Evolutionary conservation across 2,329 filamentous ascomycete genomes (phyloP), one percentile per base, ranked within the genome.

Genomic region (Triangularia verruculosa): DNA sequence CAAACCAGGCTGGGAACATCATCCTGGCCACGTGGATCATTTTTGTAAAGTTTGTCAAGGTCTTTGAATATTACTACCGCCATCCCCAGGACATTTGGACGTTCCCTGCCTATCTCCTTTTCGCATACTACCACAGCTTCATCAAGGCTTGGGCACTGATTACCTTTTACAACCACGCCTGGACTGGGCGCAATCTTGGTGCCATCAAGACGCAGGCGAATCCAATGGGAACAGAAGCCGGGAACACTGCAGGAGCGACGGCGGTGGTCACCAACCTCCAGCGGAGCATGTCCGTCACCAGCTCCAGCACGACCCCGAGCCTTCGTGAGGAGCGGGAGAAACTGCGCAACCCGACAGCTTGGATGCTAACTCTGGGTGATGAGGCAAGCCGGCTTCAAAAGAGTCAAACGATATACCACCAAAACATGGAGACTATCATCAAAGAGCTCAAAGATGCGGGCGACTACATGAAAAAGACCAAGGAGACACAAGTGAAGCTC

Each of bases 101-200:
- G 62, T 74, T 88, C 1, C 79, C 82, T 0, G 74, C 71, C 0
- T 81, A 83, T 53, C 69, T 88, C 13, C 9, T 77, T 0, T 89
- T 88, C 70, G 82, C 77, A 0, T 89, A 88, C 68, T 72, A 77
- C 39, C 86, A 89, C 70, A 81, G 81, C 25, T 69, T 85, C 1
- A 78, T 89, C 67, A 89, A 88, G 74, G 27, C 87, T 0, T 84
- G 79, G 69, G 83, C 84, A 0, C 58, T 83, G 22, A 59, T 84
- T 3, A 89, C 86, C 0, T 81, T 84, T 57, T 82, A 74, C 71
- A 74, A 81, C 58, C 75, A 72, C 24, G 67, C 58, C 4, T 84
- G 81, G 81, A 73, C 67, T 7, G 78, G 79, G 0, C 73, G 78
- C 3, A 70, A 78, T 39, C 70, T 81, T 3, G 39, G 39, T 9